A percentile compares a stretch with the other conserved stretches of the same genome.
These are phyloP conservation scores for Nectriaceae sp. DNA, from an alignment of 2,329 filamentous ascomycete genomes.

Conservation along the genomic window DNA sequence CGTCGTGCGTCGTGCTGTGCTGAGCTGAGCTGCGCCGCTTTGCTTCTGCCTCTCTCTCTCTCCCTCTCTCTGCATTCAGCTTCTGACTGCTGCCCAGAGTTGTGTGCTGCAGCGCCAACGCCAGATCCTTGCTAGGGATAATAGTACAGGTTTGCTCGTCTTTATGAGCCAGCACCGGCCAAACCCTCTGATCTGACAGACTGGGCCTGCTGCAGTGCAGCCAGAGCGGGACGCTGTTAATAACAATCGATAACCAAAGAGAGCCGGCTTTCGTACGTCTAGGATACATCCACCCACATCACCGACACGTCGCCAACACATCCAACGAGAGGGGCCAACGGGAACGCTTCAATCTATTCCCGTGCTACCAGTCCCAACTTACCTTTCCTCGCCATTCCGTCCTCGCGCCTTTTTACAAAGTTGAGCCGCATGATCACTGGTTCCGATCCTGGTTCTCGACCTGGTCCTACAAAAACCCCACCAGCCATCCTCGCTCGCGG, in stretches of 20 bases:
- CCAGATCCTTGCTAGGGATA: background rate
- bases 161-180: background rate
- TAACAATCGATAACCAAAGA: background rate
- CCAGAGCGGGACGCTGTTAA: background rate
- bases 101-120: too few relatives aligned
- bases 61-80: background rate
- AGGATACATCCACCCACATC: conserved; percentile 14
- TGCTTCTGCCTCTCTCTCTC: background rate
- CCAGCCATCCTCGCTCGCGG: conserved; percentile 18
- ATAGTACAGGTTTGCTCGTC: background rate
- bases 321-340: conserved; percentile 18
- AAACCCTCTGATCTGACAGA: background rate
- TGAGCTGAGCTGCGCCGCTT: background rate
- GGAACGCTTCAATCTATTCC: conserved; percentile 18
- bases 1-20: too few relatives aligned
- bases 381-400: conserved; percentile 12
- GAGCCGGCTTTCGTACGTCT: background rate
- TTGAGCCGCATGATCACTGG: conserved; percentile 27
- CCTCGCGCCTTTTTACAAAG: conserved; percentile 9
- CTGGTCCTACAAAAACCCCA: conserved; percentile 28
- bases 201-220: background rate
- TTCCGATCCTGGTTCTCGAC: conserved; percentile 9
- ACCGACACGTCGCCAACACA: conserved; percentile 23
- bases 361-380: conserved; percentile 23
- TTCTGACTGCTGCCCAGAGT: background rate